These are phyloP conservation scores for Nemania serpens DNA, from an alignment of 2,329 filamentous ascomycete genomes.

Conservation along the genomic window DNA sequence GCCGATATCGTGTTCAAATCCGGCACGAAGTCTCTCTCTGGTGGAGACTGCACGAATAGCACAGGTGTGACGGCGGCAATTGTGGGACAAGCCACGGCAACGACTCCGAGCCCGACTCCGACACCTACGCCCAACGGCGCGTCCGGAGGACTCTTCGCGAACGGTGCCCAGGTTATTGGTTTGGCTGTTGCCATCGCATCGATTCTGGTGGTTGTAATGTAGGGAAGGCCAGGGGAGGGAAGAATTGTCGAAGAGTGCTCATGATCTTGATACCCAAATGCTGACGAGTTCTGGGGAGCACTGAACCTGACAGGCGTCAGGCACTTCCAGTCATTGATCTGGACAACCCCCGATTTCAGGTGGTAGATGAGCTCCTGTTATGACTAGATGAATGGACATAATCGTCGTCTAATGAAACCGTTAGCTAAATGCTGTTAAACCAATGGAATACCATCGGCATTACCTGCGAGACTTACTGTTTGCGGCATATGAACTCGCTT, in stretches of 20 bases:
- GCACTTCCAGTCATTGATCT: too few relatives aligned
- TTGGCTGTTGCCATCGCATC: background rate
- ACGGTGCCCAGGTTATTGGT: background rate
- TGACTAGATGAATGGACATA: background rate
- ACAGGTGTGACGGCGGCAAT: slow-evolving; percentile 55
- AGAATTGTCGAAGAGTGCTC: background rate
- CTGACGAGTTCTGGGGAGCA: too few relatives aligned
- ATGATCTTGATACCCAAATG: slow-evolving; percentile 16
- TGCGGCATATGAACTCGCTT: background rate
- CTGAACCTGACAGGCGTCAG: too few relatives aligned
- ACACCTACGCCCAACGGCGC: slow-evolving; percentile 15
- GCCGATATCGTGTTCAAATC: slow-evolving; percentile 72
- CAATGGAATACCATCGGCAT: background rate
- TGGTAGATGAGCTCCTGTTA: background rate
- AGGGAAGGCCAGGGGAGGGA: background rate
- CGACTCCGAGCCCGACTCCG: slow-evolving; percentile 3
- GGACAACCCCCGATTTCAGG: too few relatives aligned
- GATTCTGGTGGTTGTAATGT: slow-evolving; percentile 8
- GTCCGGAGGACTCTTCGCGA: background rate
- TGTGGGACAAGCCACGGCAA: slow-evolving; percentile 31
- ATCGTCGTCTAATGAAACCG: slow-evolving; percentile 17
- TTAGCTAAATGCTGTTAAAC: slow-evolving; percentile 4
- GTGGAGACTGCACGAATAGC: slow-evolving; percentile 61
- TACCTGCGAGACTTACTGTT: slow-evolving; percentile 7
- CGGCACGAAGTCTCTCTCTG: slow-evolving; percentile 51